phyloP scores from a whole-genome alignment of 192 early-diverging fungal species.

The Martensiomyces pterosporus region DNA sequence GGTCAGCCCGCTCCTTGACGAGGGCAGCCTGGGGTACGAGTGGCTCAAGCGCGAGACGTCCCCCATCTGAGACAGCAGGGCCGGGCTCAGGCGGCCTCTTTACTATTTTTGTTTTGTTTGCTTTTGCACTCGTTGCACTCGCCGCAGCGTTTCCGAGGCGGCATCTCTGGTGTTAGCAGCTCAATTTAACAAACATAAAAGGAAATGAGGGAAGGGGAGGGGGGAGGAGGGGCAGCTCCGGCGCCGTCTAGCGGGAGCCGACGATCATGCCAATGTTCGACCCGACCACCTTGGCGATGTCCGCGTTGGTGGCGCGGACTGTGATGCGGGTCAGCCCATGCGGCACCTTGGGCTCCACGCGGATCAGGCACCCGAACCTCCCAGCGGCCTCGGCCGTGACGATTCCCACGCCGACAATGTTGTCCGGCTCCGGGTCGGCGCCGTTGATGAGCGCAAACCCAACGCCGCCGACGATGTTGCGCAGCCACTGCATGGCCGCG shows the following conservation, averaged over 20 bases:
- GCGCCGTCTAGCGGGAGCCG: neutral
- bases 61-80: slow-evolving; percentile 55
- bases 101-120: too few species aligned
- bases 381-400: slow-evolving; percentile 68
- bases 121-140: too few species aligned
- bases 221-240: too few species aligned
- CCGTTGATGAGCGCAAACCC: slow-evolving; percentile 72
- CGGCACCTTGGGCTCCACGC: slow-evolving; percentile 82
- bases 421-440: slow-evolving; percentile 85
- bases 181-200: too few species aligned
- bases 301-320: slow-evolving; percentile 80
- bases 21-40: slow-evolving; percentile 60
- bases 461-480: slow-evolving; percentile 60
- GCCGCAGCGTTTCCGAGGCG: too few species aligned
- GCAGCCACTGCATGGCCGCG: slow-evolving; percentile 52
- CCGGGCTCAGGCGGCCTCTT: too few species aligned
- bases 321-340: slow-evolving; percentile 88
- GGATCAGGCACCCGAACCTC: slow-evolving; percentile 85
- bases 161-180: too few species aligned
- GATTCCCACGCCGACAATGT: slow-evolving; percentile 87
- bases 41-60: slow-evolving; percentile 85
- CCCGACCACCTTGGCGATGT: slow-evolving; percentile 55
- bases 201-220: too few species aligned
- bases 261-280: slow-evolving; percentile 35
- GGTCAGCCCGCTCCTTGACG: slow-evolving; percentile 72